Percentiles rank a stretch among this genome's conserved stretches.
phyloP scores from a whole-genome alignment of 805 yeast species.

The Komagataella pseudopastoris region DNA sequence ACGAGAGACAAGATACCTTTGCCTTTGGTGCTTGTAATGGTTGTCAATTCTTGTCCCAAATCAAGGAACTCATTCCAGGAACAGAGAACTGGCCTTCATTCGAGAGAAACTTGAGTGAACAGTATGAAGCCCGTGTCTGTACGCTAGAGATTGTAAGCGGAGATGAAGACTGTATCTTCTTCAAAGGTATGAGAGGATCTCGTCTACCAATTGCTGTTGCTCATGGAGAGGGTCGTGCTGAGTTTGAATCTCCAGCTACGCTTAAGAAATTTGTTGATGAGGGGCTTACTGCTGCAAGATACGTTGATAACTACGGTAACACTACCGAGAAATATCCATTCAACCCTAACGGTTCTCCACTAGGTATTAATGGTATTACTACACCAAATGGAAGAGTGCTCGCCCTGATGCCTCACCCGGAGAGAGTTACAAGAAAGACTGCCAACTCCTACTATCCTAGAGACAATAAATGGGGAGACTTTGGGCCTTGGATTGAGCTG shows the following conservation, averaged over 20 bases:
- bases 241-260: conserved; percentile 36
- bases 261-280: conserved; percentile 33
- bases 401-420: conserved; percentile 99
- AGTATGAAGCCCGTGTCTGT: conserved; percentile 89
- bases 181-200: conserved; percentile 87
- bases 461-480: conserved; percentile 58
- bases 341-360: conserved; percentile 94
- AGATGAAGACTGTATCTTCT: conserved; percentile 42
- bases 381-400: conserved; percentile 89
- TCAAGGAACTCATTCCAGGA: conserved; percentile 83
- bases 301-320: conserved; percentile 83
- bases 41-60: conserved; percentile 86
- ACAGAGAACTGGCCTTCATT: conserved; percentile 93
- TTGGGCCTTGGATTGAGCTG: conserved; percentile 92
- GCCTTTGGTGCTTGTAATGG: conserved; percentile 99
- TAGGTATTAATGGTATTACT: conserved; percentile 85
- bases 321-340: conserved; percentile 75
- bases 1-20: conserved; percentile 80
- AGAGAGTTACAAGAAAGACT: conserved; percentile 80
- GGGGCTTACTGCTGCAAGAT: conserved; percentile 57
- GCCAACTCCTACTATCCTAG: conserved; percentile 84
- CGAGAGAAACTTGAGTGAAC: conserved; percentile 84
- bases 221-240: conserved; percentile 95
- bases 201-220: conserved; percentile 94
- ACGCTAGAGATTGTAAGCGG: conserved; percentile 67